A percentile compares a stretch with the other conserved stretches of the same genome.
Conservation (phyloP, 306 rosid species). For the Ochetophila trinervis region DNA sequence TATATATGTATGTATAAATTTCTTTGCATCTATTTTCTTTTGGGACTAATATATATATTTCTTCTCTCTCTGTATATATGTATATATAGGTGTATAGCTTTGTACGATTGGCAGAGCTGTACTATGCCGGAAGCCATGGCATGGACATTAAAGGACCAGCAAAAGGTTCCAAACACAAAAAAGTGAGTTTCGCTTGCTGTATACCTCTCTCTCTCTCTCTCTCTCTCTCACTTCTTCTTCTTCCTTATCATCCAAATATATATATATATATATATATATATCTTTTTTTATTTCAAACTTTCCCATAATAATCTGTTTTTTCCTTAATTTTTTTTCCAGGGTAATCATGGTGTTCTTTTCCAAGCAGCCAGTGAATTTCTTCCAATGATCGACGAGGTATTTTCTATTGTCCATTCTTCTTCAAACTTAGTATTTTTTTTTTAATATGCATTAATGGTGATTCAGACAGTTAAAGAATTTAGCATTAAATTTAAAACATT, state of each 20-base stretch:
- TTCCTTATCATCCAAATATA: too few species aligned
- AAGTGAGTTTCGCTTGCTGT: conserved; percentile 41
- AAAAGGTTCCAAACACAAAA: conserved; percentile 53
- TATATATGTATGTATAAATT: not conserved
- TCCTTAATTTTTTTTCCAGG: conserved; percentile 36
- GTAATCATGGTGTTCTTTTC: conserved; percentile 54
- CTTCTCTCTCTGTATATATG: not conserved
- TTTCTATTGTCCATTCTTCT: not conserved
- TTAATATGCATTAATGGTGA: not conserved
- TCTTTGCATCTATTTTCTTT: not conserved
- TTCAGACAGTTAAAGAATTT: not conserved
- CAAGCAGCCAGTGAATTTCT: conserved; percentile 86
- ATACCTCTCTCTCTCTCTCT: not conserved
- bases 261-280: not conserved
- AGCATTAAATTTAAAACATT: not conserved
- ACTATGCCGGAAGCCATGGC: conserved; percentile 99
- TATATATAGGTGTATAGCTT: conserved; percentile 63
- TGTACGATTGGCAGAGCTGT: conserved; percentile 77
- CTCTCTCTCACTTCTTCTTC: not conserved
- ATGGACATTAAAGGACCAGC: conserved; percentile 96
- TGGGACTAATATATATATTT: not conserved
- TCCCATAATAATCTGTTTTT: not conserved
- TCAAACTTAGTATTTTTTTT: not conserved
- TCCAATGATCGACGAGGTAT: conserved; percentile 87
- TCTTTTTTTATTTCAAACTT: not conserved